A percentile compares a stretch with the other conserved stretches of the same genome.
phyloP scores from a whole-genome alignment of 2,329 filamentous ascomycete species.

The Clonostachys sp. region DNA sequence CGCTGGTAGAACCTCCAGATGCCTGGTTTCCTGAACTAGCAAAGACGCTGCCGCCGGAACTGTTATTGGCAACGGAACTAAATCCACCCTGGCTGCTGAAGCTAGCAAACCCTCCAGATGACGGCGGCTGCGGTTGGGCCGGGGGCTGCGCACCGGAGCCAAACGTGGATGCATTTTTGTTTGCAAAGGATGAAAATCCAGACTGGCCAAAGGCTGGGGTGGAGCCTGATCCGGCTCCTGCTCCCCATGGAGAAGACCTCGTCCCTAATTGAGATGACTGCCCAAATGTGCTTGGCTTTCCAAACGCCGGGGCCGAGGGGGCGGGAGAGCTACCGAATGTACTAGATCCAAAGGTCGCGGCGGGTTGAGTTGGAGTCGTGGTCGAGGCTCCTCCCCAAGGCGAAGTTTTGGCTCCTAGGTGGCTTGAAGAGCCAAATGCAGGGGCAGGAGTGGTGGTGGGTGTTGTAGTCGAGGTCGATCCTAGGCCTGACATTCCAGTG shows the following conservation, averaged over 20 bases:
- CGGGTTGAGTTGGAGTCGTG: slow-evolving; percentile 20
- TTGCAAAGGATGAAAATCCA: slow-evolving; percentile 37
- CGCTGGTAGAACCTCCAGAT: slow-evolving; percentile 24
- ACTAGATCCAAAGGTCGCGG: slow-evolving; percentile 36
- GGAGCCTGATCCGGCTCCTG: slow-evolving; percentile 18
- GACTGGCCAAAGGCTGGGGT: slow-evolving; percentile 50
- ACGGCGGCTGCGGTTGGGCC: slow-evolving; percentile 6
- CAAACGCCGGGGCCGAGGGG: slow-evolving; percentile 39
- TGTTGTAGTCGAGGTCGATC: slow-evolving; percentile 35
- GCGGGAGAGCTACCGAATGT: slow-evolving; percentile 33
- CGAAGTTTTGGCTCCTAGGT: slow-evolving; percentile 45
- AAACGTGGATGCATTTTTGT: slow-evolving; percentile 13
- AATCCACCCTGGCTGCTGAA: slow-evolving; percentile 55
- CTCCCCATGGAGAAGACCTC: slow-evolving; percentile 49
- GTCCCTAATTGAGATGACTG: slow-evolving; percentile 42
- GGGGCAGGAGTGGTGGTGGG: slow-evolving; percentile 26
- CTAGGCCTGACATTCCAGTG: slow-evolving; percentile 3
- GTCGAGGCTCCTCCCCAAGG: slow-evolving; percentile 39
- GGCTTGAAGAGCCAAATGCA: slow-evolving; percentile 41
- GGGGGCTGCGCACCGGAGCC: not conserved
- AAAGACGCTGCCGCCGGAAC: slow-evolving; percentile 24
- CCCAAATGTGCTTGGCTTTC: slow-evolving; percentile 45
- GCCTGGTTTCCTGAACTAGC: slow-evolving; percentile 8
- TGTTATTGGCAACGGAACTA: slow-evolving; percentile 29
- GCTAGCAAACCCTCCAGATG: slow-evolving; percentile 44